Conservation (phyloP, 2,329 filamentous ascomycete genomes). For the Plenodomus tracheiphilus region DNA sequence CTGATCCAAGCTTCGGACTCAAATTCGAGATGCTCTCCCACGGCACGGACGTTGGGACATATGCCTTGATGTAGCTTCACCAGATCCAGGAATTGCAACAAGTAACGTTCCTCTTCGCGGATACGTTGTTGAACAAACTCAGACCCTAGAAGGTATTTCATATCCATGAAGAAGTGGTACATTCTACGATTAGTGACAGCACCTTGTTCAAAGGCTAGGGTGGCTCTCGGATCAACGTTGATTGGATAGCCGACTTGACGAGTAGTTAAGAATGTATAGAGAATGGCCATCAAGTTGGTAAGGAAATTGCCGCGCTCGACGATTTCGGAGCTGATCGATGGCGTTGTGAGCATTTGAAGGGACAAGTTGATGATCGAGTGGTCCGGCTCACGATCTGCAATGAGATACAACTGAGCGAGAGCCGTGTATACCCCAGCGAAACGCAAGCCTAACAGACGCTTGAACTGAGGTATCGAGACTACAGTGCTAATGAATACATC, state of each 20-base stretch:
- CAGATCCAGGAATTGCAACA: conserved; percentile 92
- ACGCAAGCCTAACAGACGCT: conserved; percentile 87
- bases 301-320: conserved; percentile 95
- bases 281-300: conserved; percentile 90
- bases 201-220: conserved; percentile 89
- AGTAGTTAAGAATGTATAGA: conserved; percentile 96
- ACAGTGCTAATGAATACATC: conserved; percentile 96
- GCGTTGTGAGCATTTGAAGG: conserved; percentile 93
- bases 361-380: conserved; percentile 99
- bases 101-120: conserved; percentile 80
- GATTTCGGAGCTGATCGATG: conserved; percentile 93
- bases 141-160: conserved; percentile 87
- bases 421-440: conserved; percentile 95
- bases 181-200: conserved; percentile 93
- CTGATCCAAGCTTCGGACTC: conserved; percentile 98
- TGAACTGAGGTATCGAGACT: conserved; percentile 93
- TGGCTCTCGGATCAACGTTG: conserved; percentile 82
- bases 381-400: conserved; percentile 93
- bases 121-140: conserved; percentile 85
- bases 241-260: conserved; percentile 93
- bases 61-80: conserved; percentile 97
- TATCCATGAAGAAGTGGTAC: conserved; percentile 96
- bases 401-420: conserved; percentile 89
- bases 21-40: conserved; percentile 96
- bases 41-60: conserved; percentile 87